Evolutionary conservation across 1,284 basidiomycete genomes (phyloP).

Genomic region (Malassezia equina): DNA sequence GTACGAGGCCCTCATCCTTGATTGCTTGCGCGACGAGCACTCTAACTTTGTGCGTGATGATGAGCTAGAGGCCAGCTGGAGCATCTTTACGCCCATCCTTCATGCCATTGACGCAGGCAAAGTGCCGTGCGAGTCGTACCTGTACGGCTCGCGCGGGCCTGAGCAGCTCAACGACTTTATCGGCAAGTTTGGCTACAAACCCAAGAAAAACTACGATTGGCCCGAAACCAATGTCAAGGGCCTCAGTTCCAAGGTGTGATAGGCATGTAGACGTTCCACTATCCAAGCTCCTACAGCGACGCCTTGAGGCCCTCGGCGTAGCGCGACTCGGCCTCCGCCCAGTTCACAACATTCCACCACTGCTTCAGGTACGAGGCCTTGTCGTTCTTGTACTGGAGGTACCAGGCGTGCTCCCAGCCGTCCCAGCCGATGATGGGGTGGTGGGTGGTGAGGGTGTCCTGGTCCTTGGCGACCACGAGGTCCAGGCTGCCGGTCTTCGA

Average conservation of each 20-base stretch:
- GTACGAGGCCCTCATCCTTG: constrained; percentile 48
- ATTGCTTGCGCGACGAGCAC: constrained; percentile 47
- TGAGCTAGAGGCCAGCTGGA: constrained; percentile 47
- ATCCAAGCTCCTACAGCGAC: constrained; percentile 4
- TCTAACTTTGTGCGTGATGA: constrained; percentile 49
- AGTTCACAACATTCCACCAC: constrained; percentile 22
- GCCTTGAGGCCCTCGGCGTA: constrained; percentile 16
- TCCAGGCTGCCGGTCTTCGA: constrained; percentile 60
- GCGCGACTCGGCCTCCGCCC: constrained; percentile 16
- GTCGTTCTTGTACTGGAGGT: constrained; percentile 45
- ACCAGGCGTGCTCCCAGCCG: constrained; percentile 76
- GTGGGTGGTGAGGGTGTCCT: constrained; percentile 82
- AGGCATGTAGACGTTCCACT: neutral
- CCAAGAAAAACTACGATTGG: constrained; percentile 17
- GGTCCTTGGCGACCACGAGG: constrained; percentile 73
- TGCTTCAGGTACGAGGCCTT: constrained; percentile 19
- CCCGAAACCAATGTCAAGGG: constrained; percentile 22
- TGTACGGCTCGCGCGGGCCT: constrained; percentile 41
- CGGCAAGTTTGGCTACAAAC: constrained; percentile 25
- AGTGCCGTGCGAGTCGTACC: constrained; percentile 38
- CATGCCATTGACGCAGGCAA: constrained; percentile 44
- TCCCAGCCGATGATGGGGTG: constrained; percentile 88
- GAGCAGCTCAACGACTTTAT: constrained; percentile 39
- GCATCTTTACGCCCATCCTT: constrained; percentile 46
- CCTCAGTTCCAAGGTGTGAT: neutral